These are phyloP conservation scores for Pseudopithomyces maydicus DNA, from an alignment of 2,329 filamentous ascomycete species.

Conservation along the genomic window DNA sequence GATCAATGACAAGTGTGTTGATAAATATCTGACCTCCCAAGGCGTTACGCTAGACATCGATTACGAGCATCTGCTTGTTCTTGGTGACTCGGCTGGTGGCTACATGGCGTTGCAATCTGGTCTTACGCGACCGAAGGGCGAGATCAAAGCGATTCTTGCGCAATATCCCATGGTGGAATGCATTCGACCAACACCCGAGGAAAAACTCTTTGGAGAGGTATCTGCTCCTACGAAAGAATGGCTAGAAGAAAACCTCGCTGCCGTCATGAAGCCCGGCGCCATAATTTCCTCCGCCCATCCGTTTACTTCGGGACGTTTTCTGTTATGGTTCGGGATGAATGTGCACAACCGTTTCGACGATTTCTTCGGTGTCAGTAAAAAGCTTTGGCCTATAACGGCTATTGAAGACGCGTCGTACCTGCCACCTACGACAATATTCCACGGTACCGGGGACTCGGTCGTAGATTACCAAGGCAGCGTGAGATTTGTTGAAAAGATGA, in stretches of 20 bases:
- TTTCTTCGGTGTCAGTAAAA: slow-evolving; percentile 30
- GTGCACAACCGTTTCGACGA: slow-evolving; percentile 26
- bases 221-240: slow-evolving; percentile 14
- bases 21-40: slow-evolving; percentile 17
- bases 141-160: slow-evolving; percentile 29
- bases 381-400: slow-evolving; percentile 33
- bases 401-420: slow-evolving; percentile 29
- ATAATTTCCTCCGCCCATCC: slow-evolving; percentile 27
- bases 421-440: slow-evolving; percentile 39
- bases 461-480: slow-evolving; percentile 32
- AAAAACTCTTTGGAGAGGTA: neutral
- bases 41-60: slow-evolving; percentile 26
- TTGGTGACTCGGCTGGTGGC: slow-evolving; percentile 48
- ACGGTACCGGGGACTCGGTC: slow-evolving; percentile 34
- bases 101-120: slow-evolving; percentile 43
- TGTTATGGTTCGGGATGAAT: slow-evolving; percentile 21
- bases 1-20: slow-evolving; percentile 32
- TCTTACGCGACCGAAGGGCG: slow-evolving; percentile 23
- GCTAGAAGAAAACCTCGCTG: slow-evolving; percentile 28
- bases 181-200: slow-evolving; percentile 4
- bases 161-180: slow-evolving; percentile 38
- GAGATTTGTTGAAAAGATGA: slow-evolving; percentile 32
- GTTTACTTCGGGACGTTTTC: slow-evolving; percentile 16
- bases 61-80: slow-evolving; percentile 31
- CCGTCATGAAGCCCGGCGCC: slow-evolving; percentile 18